Percentiles rank a stretch among this genome's conserved stretches.
These are phyloP conservation scores for Margaritispora aquatica DNA, from an alignment of 495 filamentous ascomycete species.

Conservation along the genomic window DNA sequence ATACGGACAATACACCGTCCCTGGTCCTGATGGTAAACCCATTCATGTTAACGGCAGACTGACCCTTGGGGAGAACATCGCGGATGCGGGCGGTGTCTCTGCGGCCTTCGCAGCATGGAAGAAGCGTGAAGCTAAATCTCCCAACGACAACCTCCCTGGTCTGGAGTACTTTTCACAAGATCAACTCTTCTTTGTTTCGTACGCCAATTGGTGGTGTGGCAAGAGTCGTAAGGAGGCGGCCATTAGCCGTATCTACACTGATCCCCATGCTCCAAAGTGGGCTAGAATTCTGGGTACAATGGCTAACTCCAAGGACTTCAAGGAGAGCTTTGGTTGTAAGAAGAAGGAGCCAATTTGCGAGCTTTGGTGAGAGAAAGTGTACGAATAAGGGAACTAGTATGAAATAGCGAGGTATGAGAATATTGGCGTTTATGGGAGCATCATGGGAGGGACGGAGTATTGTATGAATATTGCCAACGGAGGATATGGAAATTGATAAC, in stretches of 20 bases:
- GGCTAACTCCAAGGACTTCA: slow-evolving; percentile 62
- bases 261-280: slow-evolving; percentile 58
- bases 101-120: slow-evolving; percentile 66
- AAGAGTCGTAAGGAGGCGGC: slow-evolving; percentile 53
- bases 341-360: slow-evolving; percentile 61
- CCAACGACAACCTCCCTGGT: slow-evolving; percentile 56
- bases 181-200: slow-evolving; percentile 68
- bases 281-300: slow-evolving; percentile 57
- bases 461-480: neutral
- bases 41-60: slow-evolving; percentile 62
- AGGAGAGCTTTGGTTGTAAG: slow-evolving; percentile 59
- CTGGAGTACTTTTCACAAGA: slow-evolving; percentile 59
- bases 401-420: neutral
- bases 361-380: slow-evolving; percentile 46
- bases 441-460: neutral
- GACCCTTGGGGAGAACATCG: slow-evolving; percentile 71
- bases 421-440: neutral
- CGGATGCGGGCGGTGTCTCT: slow-evolving; percentile 64
- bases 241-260: slow-evolving; percentile 49
- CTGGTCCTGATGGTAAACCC: slow-evolving; percentile 44
- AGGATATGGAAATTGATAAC: neutral
- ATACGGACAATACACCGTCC: slow-evolving; percentile 57
- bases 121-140: slow-evolving; percentile 38
- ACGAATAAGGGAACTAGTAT: neutral
- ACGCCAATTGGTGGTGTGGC: slow-evolving; percentile 62